phyloP scores from a whole-genome alignment of 164 flowering plant species.

The Dillenia suffruticosa region DNA sequence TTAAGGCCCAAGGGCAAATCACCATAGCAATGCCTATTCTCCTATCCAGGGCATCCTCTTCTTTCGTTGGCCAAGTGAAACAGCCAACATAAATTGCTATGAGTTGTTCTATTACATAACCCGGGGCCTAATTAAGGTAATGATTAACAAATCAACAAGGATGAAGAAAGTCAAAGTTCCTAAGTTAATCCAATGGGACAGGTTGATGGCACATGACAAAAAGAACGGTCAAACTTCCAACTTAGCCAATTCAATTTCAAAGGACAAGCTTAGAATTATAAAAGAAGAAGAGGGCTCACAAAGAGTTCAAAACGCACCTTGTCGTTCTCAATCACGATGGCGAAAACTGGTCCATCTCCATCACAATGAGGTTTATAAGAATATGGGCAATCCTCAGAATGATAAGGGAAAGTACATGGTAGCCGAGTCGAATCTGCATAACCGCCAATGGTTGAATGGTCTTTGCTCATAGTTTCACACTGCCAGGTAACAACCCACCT shows the following conservation, averaged over 20 bases:
- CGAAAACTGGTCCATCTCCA: constrained; percentile 72
- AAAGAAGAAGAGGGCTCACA: too few species aligned
- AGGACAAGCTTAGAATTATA: not conserved
- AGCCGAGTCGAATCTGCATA: constrained; percentile 49
- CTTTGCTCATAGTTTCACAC: constrained; percentile 70
- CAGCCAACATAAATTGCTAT: too few species aligned
- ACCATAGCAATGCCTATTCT: too few species aligned
- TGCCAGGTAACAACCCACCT: constrained; percentile 90
- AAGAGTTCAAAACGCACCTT: constrained; percentile 44
- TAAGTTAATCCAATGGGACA: too few species aligned
- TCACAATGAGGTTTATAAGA: constrained; percentile 49
- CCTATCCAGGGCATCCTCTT: too few species aligned
- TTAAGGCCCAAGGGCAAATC: too few species aligned
- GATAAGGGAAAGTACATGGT: constrained; percentile 79
- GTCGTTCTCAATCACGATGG: constrained; percentile 84
- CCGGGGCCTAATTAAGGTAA: too few species aligned
- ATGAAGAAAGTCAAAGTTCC: too few species aligned
- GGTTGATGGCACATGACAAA: too few species aligned
- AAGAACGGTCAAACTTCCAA: not conserved
- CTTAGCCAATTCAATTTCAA: not conserved
- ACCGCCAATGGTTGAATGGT: constrained; percentile 33
- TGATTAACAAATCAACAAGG: too few species aligned
- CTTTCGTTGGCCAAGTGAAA: too few species aligned
- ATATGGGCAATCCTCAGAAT: constrained; percentile 70
- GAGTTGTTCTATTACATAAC: too few species aligned